phyloP scores from a whole-genome alignment of 345 rosid genomes.

The Mallotus nudiflorus region DNA sequence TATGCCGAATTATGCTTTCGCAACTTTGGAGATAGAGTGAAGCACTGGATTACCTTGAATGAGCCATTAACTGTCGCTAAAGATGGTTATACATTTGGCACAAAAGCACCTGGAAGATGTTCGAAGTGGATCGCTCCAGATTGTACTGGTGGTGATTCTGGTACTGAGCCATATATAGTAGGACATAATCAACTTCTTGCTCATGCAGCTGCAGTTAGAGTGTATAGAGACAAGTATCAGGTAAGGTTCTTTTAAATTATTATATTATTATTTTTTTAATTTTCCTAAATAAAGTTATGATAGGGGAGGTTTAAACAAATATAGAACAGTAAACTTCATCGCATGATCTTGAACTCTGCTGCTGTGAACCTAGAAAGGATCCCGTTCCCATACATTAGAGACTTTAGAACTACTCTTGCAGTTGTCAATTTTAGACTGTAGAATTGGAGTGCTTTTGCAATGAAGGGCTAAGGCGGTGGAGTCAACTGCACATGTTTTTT shows the following conservation, averaged over 20 bases:
- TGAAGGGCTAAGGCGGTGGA: too few relatives aligned
- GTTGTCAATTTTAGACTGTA: too few relatives aligned
- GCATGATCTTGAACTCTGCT: too few relatives aligned
- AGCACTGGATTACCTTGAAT: constrained; percentile 58
- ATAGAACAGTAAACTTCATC: too few relatives aligned
- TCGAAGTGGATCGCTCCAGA: constrained; percentile 31
- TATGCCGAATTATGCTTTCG: constrained; percentile 44
- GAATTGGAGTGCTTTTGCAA: too few relatives aligned
- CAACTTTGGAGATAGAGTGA: constrained; percentile 57
- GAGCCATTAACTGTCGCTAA: constrained; percentile 41
- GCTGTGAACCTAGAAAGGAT: too few relatives aligned
- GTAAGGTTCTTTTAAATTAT: constrained; percentile 11
- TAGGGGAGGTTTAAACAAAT: not conserved
- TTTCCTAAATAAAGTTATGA: not conserved
- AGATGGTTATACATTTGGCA: constrained; percentile 31
- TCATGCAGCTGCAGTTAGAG: constrained; percentile 39
- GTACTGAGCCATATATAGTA: constrained; percentile 51
- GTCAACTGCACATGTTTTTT: too few relatives aligned
- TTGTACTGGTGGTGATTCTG: constrained; percentile 50
- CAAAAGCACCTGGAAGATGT: constrained; percentile 48
- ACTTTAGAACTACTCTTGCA: too few relatives aligned
- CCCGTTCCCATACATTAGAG: too few relatives aligned
- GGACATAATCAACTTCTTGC: constrained; percentile 51
- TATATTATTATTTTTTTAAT: not conserved
- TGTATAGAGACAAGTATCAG: constrained; percentile 43